phyloP scores from a whole-genome alignment of 768 basidiomycete genomes.

The Boletus vermiculosoides region DNA sequence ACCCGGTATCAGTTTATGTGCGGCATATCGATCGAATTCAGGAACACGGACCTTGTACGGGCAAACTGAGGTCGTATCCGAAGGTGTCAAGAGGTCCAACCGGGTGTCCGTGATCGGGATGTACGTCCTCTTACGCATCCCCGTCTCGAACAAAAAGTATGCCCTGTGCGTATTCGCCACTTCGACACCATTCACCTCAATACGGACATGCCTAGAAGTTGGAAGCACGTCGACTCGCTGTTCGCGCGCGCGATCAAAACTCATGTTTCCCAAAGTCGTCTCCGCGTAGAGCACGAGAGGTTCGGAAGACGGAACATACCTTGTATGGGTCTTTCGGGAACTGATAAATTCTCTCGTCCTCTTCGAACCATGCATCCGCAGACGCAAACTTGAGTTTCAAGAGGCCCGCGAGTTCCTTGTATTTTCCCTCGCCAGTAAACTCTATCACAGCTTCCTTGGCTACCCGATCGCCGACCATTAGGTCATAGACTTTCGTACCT shows the following conservation, averaged over 20 bases:
- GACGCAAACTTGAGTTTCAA: constrained; percentile 48
- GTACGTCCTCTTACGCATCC: constrained; percentile 55
- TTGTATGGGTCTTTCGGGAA: constrained; percentile 73
- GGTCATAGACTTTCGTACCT: constrained; percentile 41
- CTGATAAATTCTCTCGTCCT: constrained; percentile 58
- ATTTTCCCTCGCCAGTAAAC: constrained; percentile 27
- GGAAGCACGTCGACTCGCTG: constrained; percentile 58
- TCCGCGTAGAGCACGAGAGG: neutral
- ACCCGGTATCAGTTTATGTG: constrained; percentile 1
- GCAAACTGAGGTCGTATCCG: constrained; percentile 48
- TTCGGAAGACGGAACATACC: constrained; percentile 34
- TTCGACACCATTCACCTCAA: constrained; percentile 60
- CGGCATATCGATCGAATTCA: neutral
- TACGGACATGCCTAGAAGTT: constrained; percentile 58
- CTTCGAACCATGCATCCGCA: constrained; percentile 67
- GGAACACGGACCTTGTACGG: constrained; percentile 57
- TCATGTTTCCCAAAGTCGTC: too few relatives aligned
- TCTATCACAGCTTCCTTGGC: constrained; percentile 41
- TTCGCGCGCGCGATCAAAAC: constrained; percentile 18
- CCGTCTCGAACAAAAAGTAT: constrained; percentile 56
- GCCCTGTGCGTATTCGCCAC: constrained; percentile 57
- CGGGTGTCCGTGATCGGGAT: constrained; percentile 57
- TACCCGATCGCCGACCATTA: constrained; percentile 41
- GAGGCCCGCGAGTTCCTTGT: constrained; percentile 44
- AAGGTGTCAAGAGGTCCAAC: constrained; percentile 48